phyloP scores from a whole-genome alignment of 164 flowering plant species.

The Brasenia schreberi region DNA sequence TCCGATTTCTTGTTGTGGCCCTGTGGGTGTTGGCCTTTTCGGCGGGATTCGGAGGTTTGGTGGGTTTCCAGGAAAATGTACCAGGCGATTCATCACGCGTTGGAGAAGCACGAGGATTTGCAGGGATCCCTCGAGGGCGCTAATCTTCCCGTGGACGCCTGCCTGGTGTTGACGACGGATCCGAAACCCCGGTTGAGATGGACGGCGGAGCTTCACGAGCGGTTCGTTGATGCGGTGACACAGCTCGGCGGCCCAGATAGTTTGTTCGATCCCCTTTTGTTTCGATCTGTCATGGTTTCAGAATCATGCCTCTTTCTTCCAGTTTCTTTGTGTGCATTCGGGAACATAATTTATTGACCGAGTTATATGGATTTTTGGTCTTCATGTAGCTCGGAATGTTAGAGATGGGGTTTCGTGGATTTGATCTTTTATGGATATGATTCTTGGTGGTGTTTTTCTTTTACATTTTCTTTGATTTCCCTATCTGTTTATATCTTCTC shows the following conservation, averaged over 20 bases:
- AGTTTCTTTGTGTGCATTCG: no score
- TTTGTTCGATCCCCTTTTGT: conserved; percentile 2
- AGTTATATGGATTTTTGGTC: no score
- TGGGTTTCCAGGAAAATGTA: conserved; percentile 3
- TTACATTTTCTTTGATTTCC: no score
- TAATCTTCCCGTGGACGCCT: conserved; percentile 11
- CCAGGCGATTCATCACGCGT: conserved; percentile 3
- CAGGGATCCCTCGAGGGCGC: conserved; percentile 11
- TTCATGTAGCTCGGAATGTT: no score
- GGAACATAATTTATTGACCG: no score
- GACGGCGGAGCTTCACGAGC: conserved; percentile 57
- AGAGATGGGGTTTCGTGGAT: no score
- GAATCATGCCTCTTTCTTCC: no score
- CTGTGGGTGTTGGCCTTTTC: neutral
- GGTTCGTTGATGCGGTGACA: conserved; percentile 53
- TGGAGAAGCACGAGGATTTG: conserved; percentile 8
- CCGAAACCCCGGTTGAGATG: conserved; percentile 58
- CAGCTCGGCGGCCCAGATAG: conserved; percentile 63
- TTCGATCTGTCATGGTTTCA: neutral
- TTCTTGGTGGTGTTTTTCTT: no score
- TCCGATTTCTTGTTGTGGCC: no score
- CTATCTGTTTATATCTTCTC: no score
- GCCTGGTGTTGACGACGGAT: conserved; percentile 48
- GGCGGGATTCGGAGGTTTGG: neutral
- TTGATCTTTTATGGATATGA: no score